A percentile compares a stretch with the other conserved stretches of the same genome.
Conservation (phyloP, 768 basidiomycete species). For the Russula earlei region DNA sequence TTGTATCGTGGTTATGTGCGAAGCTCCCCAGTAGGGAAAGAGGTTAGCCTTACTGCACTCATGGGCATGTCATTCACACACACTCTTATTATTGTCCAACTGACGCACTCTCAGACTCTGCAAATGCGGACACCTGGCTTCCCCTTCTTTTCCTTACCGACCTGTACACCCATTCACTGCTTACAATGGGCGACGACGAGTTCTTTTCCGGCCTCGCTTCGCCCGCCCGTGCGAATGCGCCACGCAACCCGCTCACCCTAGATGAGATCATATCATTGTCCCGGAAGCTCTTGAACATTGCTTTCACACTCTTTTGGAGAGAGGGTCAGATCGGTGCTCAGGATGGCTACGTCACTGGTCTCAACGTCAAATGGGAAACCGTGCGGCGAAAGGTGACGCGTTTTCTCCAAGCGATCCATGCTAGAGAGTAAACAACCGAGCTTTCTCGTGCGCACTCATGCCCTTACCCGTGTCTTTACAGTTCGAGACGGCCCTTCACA, state of each 20-base stretch:
- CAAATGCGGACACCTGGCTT: constrained; percentile 44
- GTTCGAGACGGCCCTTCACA: constrained; percentile 78
- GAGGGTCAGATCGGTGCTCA: constrained; percentile 39
- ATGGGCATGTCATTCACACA: constrained; percentile 33
- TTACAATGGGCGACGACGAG: constrained; percentile 95
- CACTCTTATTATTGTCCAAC: neutral
- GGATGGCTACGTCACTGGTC: constrained; percentile 34
- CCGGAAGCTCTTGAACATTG: constrained; percentile 72
- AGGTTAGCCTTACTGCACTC: constrained; percentile 33
- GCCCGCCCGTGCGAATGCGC: constrained; percentile 22
- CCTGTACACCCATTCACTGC: constrained; percentile 72
- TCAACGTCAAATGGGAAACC: constrained; percentile 48
- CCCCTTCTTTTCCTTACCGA: constrained; percentile 71
- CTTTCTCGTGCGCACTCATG: neutral
- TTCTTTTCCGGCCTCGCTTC: constrained; percentile 52
- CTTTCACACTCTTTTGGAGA: constrained; percentile 68
- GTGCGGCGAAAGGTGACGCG: constrained; percentile 67
- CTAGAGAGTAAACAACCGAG: constrained; percentile 61
- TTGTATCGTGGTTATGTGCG: constrained; percentile 64
- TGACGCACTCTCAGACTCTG: constrained; percentile 31
- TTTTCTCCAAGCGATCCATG: constrained; percentile 75
- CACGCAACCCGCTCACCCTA: constrained; percentile 68
- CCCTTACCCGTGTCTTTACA: constrained; percentile 27
- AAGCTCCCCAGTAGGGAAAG: constrained; percentile 49
- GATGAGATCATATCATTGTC: constrained; percentile 76